Conservation (phyloP, 441 rosid species). For the Erodium chrysanthum region DNA sequence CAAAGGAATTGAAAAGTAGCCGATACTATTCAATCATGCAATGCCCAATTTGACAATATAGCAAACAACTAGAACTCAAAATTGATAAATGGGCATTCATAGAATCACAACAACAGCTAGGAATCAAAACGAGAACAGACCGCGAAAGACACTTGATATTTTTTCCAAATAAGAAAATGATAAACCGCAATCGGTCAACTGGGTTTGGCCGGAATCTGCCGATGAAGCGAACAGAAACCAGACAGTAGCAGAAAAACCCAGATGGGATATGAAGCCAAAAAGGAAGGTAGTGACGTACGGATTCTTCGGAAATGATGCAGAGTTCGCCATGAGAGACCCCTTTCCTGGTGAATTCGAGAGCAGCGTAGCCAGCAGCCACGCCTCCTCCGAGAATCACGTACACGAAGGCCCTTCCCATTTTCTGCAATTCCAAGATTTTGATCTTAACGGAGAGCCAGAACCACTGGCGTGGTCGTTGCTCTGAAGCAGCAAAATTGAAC, state of each 20-base stretch:
- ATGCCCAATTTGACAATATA: too few species aligned
- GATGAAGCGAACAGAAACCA: too few species aligned
- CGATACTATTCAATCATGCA: background rate
- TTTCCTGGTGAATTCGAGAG: conserved; percentile 68
- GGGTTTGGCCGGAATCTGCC: too few species aligned
- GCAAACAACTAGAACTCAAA: background rate
- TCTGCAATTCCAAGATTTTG: too few species aligned
- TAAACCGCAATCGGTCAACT: too few species aligned
- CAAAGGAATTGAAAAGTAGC: background rate
- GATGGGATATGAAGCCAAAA: too few species aligned
- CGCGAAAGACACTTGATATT: too few species aligned
- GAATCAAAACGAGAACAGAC: background rate
- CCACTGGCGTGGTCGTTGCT: too few species aligned
- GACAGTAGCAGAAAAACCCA: too few species aligned
- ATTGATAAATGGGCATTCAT: background rate
- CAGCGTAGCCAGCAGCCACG: conserved; percentile 90
- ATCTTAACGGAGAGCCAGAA: too few species aligned
- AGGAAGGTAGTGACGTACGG: conserved; percentile 32
- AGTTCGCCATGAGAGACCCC: conserved; percentile 82
- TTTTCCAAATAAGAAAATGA: too few species aligned
- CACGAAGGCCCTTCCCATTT: conserved; percentile 91
- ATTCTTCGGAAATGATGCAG: conserved; percentile 84
- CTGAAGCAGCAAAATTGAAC: too few species aligned
- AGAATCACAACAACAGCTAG: background rate
- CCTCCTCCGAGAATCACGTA: conserved; percentile 93